Base-by-base conservation (phyloP, 768 basidiomycete species). In the Mycena albidolilacea region DNA sequence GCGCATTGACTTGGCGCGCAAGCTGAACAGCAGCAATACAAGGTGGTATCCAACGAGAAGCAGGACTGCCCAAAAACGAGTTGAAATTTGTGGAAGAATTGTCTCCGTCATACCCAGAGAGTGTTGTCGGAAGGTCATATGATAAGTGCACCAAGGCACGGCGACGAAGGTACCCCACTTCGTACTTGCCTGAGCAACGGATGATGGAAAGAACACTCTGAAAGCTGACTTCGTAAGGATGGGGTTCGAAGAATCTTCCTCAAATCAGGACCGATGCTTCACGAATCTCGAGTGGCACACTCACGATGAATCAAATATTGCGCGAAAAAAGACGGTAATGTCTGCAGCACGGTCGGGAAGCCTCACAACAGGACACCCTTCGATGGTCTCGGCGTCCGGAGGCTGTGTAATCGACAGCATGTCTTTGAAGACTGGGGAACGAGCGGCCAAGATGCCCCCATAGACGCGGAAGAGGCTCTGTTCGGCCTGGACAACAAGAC, bases 401-500 rank as follows among this genome's bases (percentile, higher is more conserved):
- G 77, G 77, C 55, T 77, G 73, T 5, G 79, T 75, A 39, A 79
- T 54, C 7, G 77, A 38, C 17, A 79, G 69, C 79, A 81, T 80
- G 48, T 50, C 63, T 3, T 52, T 37, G 48, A 80, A 81, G 8
- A 82, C 74, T 0, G 78, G 64, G 0, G 81, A 81, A 14, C 75
- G 71, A 6, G 61, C 43, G 6, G 78, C 55, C 30, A 82, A 71
- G 19, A 81, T 46, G 17, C 77, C 76, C 11, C 73, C 70, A 60
- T 73, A 78, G 38, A 82, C 78, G 3, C 76, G 73, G 66, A 78
- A 82, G 7, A 70, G 73, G 4, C 77, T 75, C 21, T 64, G 59
- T 38, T 79, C 80, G 7, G 81, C 78, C 41, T 76, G 48, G 5
- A 80, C 55, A n/a, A 81, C 74, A 55, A 81, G 67, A 41, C 68